Conservation (phyloP, 305 asterid genomes). For the Fraxinus greggii region DNA sequence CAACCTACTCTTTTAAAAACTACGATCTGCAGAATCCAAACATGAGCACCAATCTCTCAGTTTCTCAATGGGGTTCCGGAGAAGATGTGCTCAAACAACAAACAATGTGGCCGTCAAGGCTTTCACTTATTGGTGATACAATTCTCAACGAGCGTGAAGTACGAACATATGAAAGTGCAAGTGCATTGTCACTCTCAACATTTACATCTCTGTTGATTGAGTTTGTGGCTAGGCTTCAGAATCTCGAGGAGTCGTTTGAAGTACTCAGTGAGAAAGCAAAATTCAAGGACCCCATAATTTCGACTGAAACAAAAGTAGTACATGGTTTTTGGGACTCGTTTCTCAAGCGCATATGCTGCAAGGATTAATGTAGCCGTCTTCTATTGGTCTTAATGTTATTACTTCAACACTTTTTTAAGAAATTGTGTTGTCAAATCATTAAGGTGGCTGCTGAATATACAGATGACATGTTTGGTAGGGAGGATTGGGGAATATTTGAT, state of each 20-base stretch:
- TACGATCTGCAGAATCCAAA: slow-evolving; percentile 46
- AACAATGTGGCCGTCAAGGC: slow-evolving; percentile 90
- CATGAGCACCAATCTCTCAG: slow-evolving; percentile 39
- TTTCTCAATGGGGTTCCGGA: slow-evolving; percentile 62
- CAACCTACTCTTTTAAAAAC: slow-evolving; percentile 39
- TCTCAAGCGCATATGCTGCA: slow-evolving; percentile 29
- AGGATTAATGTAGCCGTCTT: slow-evolving; percentile 17
- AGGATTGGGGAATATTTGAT: background rate
- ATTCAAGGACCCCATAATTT: slow-evolving; percentile 48
- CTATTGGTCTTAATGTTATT: background rate
- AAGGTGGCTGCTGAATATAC: background rate
- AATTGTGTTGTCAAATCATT: background rate
- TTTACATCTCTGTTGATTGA: slow-evolving; percentile 81
- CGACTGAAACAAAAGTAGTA: slow-evolving; percentile 27
- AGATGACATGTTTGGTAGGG: background rate
- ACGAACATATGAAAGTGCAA: slow-evolving; percentile 82
- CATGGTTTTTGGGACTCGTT: slow-evolving; percentile 39
- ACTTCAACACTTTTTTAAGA: background rate
- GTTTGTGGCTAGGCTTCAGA: slow-evolving; percentile 92
- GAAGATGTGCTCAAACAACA: slow-evolving; percentile 60
- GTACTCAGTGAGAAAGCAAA: slow-evolving; percentile 72
- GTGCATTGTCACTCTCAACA: slow-evolving; percentile 77
- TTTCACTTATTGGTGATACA: slow-evolving; percentile 67
- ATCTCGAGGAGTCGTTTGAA: slow-evolving; percentile 62
- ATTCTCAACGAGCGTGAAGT: slow-evolving; percentile 78